phyloP scores from a whole-genome alignment of 176 grass and related monocot species.

The Typha latifolia region DNA sequence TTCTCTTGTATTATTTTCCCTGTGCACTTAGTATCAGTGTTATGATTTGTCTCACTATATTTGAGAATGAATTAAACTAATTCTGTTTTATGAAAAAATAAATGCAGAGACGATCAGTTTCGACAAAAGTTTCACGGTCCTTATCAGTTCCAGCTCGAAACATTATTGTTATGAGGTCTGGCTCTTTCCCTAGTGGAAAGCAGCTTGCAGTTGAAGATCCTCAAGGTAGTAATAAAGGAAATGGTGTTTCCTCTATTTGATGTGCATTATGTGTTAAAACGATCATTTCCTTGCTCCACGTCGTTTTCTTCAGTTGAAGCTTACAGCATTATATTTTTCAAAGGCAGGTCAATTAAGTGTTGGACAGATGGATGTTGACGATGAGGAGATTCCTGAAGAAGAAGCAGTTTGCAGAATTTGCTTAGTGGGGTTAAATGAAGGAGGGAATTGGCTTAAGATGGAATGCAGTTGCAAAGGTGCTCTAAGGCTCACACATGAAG shows the following conservation, averaged over 20 bases:
- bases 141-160: slow-evolving; percentile 10
- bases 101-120: not conserved
- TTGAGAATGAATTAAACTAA: not conserved
- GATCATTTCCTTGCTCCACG: not conserved
- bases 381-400: slow-evolving; percentile 31
- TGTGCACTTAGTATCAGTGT: not conserved
- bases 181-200: slow-evolving; percentile 2
- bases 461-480: slow-evolving; percentile 75
- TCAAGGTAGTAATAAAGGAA: slow-evolving; percentile 2
- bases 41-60: not conserved
- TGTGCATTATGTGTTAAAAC: not conserved
- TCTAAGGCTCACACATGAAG: slow-evolving; percentile 47
- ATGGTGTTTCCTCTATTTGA: not conserved
- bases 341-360: slow-evolving; percentile 7
- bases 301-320: not conserved
- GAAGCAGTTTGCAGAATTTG: slow-evolving; percentile 75
- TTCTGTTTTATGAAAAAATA: not conserved
- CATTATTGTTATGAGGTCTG: slow-evolving; percentile 19
- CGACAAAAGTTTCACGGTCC: slow-evolving; percentile 15
- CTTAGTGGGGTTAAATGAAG: slow-evolving; percentile 38
- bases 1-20: not conserved
- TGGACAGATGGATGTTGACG: not conserved
- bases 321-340: not conserved
- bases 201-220: not conserved
- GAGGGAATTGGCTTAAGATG: slow-evolving; percentile 35